phyloP scores from a whole-genome alignment of 2,329 filamentous ascomycete species.

The Calonectria leucothoes region DNA sequence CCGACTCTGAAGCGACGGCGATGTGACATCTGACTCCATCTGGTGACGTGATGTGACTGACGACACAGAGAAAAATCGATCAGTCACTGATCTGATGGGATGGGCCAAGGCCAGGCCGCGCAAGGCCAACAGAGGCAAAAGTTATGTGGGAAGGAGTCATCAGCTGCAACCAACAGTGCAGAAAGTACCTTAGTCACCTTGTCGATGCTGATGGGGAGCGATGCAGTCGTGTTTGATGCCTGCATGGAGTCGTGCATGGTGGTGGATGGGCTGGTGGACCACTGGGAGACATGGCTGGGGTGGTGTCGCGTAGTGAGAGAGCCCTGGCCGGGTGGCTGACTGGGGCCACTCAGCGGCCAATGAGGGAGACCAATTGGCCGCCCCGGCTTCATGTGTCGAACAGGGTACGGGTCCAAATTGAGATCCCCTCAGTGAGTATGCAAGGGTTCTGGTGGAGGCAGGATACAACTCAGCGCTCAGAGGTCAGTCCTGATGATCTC shows the following conservation, averaged over 20 bases:
- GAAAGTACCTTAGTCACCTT: neutral
- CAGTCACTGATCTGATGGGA: neutral
- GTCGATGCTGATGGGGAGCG: neutral
- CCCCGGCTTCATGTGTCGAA: slow-evolving; percentile 12
- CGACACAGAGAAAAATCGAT: slow-evolving; percentile 1
- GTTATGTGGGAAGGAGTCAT: neutral
- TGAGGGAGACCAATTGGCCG: slow-evolving; percentile 17
- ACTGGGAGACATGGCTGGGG: neutral
- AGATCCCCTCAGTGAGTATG: slow-evolving; percentile 4
- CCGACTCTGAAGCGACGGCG: neutral
- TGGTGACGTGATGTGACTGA: slow-evolving; percentile 8
- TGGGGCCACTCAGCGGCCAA: slow-evolving; percentile 15
- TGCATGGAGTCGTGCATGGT: neutral
- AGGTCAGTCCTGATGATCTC: slow-evolving; percentile 1
- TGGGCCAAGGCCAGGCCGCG: neutral
- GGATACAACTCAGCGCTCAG: slow-evolving; percentile 2
- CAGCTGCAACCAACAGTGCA: neutral
- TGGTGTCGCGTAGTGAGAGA: neutral
- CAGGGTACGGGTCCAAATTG: slow-evolving; percentile 3
- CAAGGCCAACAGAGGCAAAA: neutral
- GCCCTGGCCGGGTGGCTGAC: slow-evolving; percentile 9
- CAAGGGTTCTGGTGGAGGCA: slow-evolving; percentile 8
- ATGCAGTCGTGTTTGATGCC: neutral
- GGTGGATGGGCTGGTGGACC: slow-evolving; percentile 11
- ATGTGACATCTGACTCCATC: slow-evolving; percentile 15